Percentiles rank a stretch among this genome's conserved stretches.
Evolutionary conservation across 116 monocot species (phyloP).

Genomic region (Cymodocea nodosa): DNA sequence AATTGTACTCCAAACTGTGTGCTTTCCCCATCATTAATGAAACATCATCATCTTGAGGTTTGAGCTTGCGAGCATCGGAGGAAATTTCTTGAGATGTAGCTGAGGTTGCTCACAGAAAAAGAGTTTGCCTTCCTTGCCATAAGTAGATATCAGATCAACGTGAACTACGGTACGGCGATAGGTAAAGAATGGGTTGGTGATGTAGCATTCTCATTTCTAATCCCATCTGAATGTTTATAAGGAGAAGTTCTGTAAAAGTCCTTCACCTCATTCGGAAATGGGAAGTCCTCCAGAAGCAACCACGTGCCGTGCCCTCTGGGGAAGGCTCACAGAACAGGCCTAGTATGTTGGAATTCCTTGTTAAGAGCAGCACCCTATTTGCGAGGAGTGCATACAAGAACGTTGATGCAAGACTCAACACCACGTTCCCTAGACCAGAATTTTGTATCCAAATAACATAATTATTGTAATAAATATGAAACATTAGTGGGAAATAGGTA

Average conservation of each 20-base stretch:
- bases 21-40: too few species aligned
- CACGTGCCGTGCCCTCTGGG: slow-evolving; percentile 25
- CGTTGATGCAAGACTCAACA: slow-evolving; percentile 20
- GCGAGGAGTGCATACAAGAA: slow-evolving; percentile 26
- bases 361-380: slow-evolving; percentile 18
- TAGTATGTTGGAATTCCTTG: slow-evolving; percentile 7
- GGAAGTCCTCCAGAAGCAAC: slow-evolving; percentile 22
- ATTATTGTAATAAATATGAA: too few species aligned
- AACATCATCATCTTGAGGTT: too few species aligned
- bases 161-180: slow-evolving; percentile 16
- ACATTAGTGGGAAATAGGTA: too few species aligned
- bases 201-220: slow-evolving; percentile 2
- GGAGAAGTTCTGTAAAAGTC: too few species aligned
- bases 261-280: background rate
- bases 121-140: slow-evolving; percentile 12
- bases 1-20: too few species aligned
- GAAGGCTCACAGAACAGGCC: slow-evolving; percentile 51
- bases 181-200: background rate
- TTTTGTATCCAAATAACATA: slow-evolving; percentile 23
- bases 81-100: slow-evolving; percentile 5
- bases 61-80: slow-evolving; percentile 19
- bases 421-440: slow-evolving; percentile 33
- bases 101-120: slow-evolving; percentile 29
- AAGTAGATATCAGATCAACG: slow-evolving; percentile 14
- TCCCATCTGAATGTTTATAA: slow-evolving; percentile 14